These are phyloP conservation scores for Colletotrichum phormii DNA, from an alignment of 2,329 filamentous ascomycete species.

Conservation along the genomic window DNA sequence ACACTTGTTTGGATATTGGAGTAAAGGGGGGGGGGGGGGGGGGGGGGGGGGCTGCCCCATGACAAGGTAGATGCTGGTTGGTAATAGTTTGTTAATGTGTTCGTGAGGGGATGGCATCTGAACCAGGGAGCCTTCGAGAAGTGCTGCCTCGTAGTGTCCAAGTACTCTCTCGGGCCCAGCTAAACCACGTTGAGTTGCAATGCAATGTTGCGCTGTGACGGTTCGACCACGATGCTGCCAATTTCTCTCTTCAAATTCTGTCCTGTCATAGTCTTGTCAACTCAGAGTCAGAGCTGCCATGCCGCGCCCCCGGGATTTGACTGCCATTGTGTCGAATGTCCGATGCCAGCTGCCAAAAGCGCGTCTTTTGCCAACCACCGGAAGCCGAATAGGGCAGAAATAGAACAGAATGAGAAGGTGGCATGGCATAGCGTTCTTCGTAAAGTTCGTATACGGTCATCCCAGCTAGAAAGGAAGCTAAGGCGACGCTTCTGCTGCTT, in stretches of 20 bases:
- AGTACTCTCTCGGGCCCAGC: not conserved
- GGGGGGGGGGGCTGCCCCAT: not conserved
- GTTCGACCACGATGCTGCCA: not conserved
- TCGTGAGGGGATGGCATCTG: not conserved
- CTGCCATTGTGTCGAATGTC: not conserved
- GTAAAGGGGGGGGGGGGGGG: constrained; percentile 9
- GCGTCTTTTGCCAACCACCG: not conserved
- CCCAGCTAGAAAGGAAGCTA: not conserved
- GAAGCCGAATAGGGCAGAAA: not conserved
- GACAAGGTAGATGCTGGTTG: constrained; percentile 24
- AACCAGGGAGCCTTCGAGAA: not conserved
- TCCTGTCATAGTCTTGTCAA: not conserved
- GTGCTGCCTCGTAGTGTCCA: not conserved
- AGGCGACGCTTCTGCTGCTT: constrained; percentile 14
- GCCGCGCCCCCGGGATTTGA: not conserved
- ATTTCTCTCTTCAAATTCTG: not conserved
- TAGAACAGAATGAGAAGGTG: constrained; percentile 15
- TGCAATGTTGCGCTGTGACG: not conserved
- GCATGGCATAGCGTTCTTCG: constrained; percentile 12
- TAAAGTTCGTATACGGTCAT: constrained; percentile 23
- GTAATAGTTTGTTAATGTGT: constrained; percentile 27
- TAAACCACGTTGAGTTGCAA: not conserved
- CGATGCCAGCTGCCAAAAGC: not conserved
- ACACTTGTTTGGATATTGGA: constrained; percentile 17
- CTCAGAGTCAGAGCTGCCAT: not conserved